These are phyloP conservation scores for Rasamsonia emersonii DNA, from an alignment of 2,329 filamentous ascomycete genomes.

Conservation along the genomic window DNA sequence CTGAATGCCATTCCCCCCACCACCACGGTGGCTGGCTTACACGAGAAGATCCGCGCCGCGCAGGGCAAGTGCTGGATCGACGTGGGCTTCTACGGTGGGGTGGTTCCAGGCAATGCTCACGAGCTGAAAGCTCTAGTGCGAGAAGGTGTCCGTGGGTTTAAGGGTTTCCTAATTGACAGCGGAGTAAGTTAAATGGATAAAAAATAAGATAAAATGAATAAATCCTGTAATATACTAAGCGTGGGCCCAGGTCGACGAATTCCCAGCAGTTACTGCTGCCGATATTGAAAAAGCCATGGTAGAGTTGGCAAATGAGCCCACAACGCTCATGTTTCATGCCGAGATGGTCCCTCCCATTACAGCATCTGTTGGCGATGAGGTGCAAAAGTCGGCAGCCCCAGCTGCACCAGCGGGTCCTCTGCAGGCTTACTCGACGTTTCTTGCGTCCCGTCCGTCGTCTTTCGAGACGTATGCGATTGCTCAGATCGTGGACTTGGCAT, in stretches of 20 bases:
- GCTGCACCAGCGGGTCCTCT: conserved; percentile 62
- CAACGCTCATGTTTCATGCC: conserved; percentile 97
- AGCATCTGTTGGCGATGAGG: conserved; percentile 68
- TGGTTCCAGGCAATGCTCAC: conserved; percentile 78
- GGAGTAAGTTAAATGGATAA: conserved; percentile 54
- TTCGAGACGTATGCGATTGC: conserved; percentile 90
- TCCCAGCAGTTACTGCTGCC: conserved; percentile 73
- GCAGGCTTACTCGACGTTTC: conserved; percentile 77
- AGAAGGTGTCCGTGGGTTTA: conserved; percentile 87
- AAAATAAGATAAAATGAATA: neutral
- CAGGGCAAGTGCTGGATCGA: conserved; percentile 92
- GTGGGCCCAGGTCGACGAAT: conserved; percentile 71
- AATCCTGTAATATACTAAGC: conserved; percentile 10
- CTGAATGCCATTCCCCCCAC: conserved; percentile 95
- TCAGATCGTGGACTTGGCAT: conserved; percentile 73
- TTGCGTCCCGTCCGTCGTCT: conserved; percentile 76
- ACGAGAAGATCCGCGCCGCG: conserved; percentile 78
- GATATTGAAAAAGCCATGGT: conserved; percentile 76
- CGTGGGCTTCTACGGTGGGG: conserved; percentile 94
- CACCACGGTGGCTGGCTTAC: conserved; percentile 72
- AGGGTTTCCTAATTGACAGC: conserved; percentile 94
- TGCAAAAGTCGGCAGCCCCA: conserved; percentile 61
- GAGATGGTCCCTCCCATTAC: conserved; percentile 92
- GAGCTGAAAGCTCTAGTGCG: conserved; percentile 74
- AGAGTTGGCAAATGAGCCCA: conserved; percentile 69